Base-by-base conservation (phyloP, 208 protist species). In the Crithidia sp. region DNA sequence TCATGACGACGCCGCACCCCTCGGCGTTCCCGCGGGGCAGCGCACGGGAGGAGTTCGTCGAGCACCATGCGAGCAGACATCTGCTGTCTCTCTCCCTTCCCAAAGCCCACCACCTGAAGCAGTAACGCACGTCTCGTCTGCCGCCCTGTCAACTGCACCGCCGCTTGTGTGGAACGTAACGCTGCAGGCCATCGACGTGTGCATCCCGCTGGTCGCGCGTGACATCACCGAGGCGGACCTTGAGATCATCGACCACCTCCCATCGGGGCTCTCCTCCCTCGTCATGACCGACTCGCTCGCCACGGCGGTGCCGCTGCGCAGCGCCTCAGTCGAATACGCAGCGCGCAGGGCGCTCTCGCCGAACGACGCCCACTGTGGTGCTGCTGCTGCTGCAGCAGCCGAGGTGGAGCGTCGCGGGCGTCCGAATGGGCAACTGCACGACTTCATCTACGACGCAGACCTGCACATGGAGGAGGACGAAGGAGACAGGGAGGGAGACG, bases 181-280 rank as follows among this genome's bases (percentile, higher is more conserved):
- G 2, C 19, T 86, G 2, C 68, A 73, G 52, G 36, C 73, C 7
- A 69, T 77, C 14, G 82, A 82, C 41, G 50, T 86, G 6, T 68
- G 80, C 16, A 45, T 86, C 37, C 82, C 82, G 4, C 74, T 86
- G 39, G 73, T 74, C n/a, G 59, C 70, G 7, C 82, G 70, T 68
- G 82, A 86, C 57, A 59, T 86, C 36, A 59, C 52, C 2, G 56
- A 61, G 7, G n/a, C 49, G 3, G 77, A 83, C 49, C 57, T 80
- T 7, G 49, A 67, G n/a, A 61, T 76, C 16, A 14, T 76, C 56
- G 10, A 65, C 8, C 76, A 64, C 36, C 57, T 65, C 2, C 71
- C 69, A 6, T 69, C 69, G 5, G 67, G 52, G 54, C 60, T 65
- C 40, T 65, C 65, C 3, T 64, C 80, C 0, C 54, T 71, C 2